These are phyloP conservation scores for Sugiyamaella novakii DNA, from an alignment of 1,139 yeast species.

Conservation along the genomic window DNA sequence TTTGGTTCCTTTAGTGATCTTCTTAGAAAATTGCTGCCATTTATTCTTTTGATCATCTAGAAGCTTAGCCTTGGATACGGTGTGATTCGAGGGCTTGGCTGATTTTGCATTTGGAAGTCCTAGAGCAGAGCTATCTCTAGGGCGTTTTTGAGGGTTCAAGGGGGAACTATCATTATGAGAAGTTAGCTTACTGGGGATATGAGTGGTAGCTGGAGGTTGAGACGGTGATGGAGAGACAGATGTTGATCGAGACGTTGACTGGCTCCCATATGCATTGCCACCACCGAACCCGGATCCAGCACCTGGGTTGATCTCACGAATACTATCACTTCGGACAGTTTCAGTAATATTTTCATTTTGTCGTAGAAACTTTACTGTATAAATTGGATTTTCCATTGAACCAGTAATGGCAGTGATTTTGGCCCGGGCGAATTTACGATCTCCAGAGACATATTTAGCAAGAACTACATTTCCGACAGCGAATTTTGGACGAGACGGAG, in stretches of 20 bases:
- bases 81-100: conserved; percentile 14
- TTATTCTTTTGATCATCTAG: conserved; percentile 37
- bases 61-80: conserved; percentile 32
- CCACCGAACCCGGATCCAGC: not conserved
- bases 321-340: conserved; percentile 33
- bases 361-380: conserved; percentile 36
- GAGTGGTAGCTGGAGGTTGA: conserved; percentile 4
- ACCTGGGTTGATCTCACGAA: conserved; percentile 20
- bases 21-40: conserved; percentile 42
- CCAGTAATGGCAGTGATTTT: conserved; percentile 39
- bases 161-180: not conserved
- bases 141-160: not conserved
- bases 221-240: conserved; percentile 2
- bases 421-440: conserved; percentile 36
- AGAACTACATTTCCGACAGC: conserved; percentile 34
- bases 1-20: conserved; percentile 32
- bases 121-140: conserved; percentile 4
- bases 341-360: conserved; percentile 31
- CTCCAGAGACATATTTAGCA: conserved; percentile 38
- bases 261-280: conserved; percentile 5
- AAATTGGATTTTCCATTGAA: conserved; percentile 33
- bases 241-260: not conserved
- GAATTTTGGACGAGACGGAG: conserved; percentile 13
- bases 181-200: conserved; percentile 7
- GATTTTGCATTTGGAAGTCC: conserved; percentile 7